Evolutionary conservation across 768 basidiomycete species (phyloP), one percentile per base, ranked within the genome.

Genomic region (Leccinum uliginosum): DNA sequence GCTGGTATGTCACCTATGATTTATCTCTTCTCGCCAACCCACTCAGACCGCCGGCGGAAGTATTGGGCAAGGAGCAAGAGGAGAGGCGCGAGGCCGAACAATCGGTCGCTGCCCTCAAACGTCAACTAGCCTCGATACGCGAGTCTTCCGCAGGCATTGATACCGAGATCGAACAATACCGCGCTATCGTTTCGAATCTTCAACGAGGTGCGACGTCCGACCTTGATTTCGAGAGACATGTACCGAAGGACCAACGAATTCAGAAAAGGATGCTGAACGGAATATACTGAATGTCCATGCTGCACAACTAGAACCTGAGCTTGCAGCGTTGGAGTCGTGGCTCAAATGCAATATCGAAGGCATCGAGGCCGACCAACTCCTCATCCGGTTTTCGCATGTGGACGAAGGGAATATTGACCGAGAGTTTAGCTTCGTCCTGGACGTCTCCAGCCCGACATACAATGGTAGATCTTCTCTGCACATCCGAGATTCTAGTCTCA

Each of bases 391-490:
- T 69, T 79, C 79, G 10, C 73, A 82, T 55, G 66, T 93, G 35
- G 87, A 92, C 64, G 74, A 78, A 5, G 60, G 72, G 3, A 80
- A 87, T 47, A 75, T 77, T 2, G 76, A 81, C 9, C 76, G 80
- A 29, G 89, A 91, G 61, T 91, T 85, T 56, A 84, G 80, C 56
- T 75, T 94, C 56, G 84, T 92, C 0, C 69, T 94, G n/a, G 90
- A 95, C 65, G 76, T 91, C 19, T 83, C 86, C 3, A 72, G 73
- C 23, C 71, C 76, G 24, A 73, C 73, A 3, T 92, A 89, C 63
- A 81, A 81, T 76, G 89, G 93, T 92, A 46, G 34, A 79, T 62
- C 47, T 32, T 11, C 54, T 19, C 40, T 34, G 14, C 19, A 35
- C 11, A 30, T 34, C 19, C 2, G n/a, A 26, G 8, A 19, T 19